Conservation (phyloP, 495 filamentous ascomycete genomes). For the Tuber calosporum region DNA sequence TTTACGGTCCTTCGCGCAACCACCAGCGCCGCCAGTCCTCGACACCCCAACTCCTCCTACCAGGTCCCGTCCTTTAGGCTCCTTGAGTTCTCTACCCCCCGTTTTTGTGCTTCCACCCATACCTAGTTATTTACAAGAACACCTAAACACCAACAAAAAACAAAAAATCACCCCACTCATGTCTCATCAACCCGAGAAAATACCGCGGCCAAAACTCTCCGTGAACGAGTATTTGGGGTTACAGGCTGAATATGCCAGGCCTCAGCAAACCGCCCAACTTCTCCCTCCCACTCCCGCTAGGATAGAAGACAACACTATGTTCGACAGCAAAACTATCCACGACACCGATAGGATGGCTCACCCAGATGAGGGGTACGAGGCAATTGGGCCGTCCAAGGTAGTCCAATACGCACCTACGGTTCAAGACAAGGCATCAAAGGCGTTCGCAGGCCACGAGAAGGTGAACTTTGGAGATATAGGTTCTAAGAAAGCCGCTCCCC, state of each 20-base stretch:
- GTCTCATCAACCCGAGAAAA: neutral
- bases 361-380: neutral
- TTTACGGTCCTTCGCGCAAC: neutral
- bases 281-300: neutral
- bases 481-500: neutral
- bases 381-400: neutral
- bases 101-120: neutral
- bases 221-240: neutral
- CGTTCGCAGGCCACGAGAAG: neutral
- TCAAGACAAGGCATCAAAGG: neutral
- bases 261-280: neutral
- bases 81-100: neutral
- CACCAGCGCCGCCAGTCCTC: neutral
- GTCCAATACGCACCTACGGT: neutral
- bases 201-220: neutral
- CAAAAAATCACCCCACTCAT: neutral
- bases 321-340: neutral
- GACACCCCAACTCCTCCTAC: neutral
- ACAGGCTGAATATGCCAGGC: neutral
- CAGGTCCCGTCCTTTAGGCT: neutral
- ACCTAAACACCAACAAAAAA: neutral
- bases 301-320: neutral
- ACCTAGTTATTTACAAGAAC: neutral
- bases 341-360: neutral
- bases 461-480: neutral